A percentile compares a stretch with the other conserved stretches of the same genome.
Evolutionary conservation across 106 monocot species (phyloP).

Genomic region (Alisma plantagoaquatica): DNA sequence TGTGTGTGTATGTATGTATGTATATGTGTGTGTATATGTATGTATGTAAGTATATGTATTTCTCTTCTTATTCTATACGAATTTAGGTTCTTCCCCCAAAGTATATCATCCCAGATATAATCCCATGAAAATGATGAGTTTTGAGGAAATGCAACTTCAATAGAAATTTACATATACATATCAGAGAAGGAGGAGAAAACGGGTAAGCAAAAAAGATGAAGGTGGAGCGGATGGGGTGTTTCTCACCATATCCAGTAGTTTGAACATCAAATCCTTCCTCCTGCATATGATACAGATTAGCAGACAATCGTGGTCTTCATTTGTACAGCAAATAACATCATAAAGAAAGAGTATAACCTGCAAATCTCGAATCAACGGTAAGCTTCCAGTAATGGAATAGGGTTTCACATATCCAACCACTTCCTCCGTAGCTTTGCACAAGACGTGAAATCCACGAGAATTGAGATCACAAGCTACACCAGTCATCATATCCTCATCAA

Average conservation of each 20-base stretch:
- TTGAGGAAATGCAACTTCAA: too few species aligned
- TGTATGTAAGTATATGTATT: too few species aligned
- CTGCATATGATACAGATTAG: slow-evolving; percentile 19
- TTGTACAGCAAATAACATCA: neutral
- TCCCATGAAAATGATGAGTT: too few species aligned
- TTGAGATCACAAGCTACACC: slow-evolving; percentile 86
- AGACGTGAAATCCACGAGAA: slow-evolving; percentile 75
- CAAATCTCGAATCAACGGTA: slow-evolving; percentile 84
- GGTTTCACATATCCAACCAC: slow-evolving; percentile 84
- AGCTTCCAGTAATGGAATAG: slow-evolving; percentile 95
- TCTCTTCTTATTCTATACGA: too few species aligned
- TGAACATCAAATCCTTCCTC: slow-evolving; percentile 99
- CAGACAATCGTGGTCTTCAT: neutral
- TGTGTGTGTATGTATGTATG: too few species aligned
- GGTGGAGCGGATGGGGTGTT: too few species aligned
- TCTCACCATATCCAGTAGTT: slow-evolving; percentile 82
- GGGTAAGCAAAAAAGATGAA: too few species aligned
- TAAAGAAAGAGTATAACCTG: slow-evolving; percentile 42
- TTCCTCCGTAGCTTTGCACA: slow-evolving; percentile 92
- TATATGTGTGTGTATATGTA: too few species aligned
- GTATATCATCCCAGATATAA: too few species aligned
- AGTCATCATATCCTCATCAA: slow-evolving; percentile 61
- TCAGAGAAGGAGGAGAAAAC: too few species aligned
- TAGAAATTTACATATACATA: too few species aligned
- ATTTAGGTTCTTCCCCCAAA: too few species aligned